phyloP scores from a whole-genome alignment of 768 basidiomycete species.

The Exidia glandulosa region DNA sequence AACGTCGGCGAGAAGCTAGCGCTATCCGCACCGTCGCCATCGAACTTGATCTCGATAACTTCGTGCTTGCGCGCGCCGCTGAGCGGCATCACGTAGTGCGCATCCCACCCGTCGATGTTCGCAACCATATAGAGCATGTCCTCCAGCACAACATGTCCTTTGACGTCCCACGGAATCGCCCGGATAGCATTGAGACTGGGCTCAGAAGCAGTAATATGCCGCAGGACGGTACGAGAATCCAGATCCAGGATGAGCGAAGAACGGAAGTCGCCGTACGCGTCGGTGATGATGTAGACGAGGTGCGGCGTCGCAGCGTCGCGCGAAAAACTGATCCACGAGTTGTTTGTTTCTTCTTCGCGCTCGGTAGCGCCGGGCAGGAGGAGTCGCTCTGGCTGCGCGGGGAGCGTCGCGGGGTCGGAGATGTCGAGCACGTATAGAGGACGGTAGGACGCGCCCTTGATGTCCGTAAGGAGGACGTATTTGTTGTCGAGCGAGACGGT shows the following conservation, averaged over 20 bases:
- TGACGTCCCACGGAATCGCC: slow-evolving; percentile 26
- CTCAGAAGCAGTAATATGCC: slow-evolving; percentile 30
- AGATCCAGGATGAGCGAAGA: slow-evolving; percentile 27
- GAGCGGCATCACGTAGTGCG: slow-evolving; percentile 20
- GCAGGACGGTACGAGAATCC: slow-evolving; percentile 14
- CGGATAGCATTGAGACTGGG: slow-evolving; percentile 20
- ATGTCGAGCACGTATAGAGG: slow-evolving; percentile 24
- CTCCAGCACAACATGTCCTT: slow-evolving; percentile 12
- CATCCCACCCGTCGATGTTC: slow-evolving; percentile 29
- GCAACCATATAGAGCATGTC: slow-evolving; percentile 22
- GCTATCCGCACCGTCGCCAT: background rate
- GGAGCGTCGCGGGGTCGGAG: slow-evolving; percentile 14
- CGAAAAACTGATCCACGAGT: slow-evolving; percentile 18
- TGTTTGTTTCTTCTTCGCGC: slow-evolving; percentile 16
- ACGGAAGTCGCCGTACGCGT: slow-evolving; percentile 29
- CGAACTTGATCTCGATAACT: slow-evolving; percentile 22
- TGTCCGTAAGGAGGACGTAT: slow-evolving; percentile 23
- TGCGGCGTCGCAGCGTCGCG: slow-evolving; percentile 19
- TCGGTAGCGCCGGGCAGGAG: slow-evolving; percentile 25
- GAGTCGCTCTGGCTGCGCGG: slow-evolving; percentile 17
- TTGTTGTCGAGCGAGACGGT: slow-evolving; percentile 30
- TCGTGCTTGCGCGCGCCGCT: slow-evolving; percentile 16
- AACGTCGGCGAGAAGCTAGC: slow-evolving; percentile 2
- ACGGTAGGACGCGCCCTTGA: slow-evolving; percentile 17
- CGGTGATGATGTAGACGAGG: slow-evolving; percentile 22